These are phyloP conservation scores for Aegilops tauschii DNA, from an alignment of 176 grass and related monocot species.

Conservation along the genomic window DNA sequence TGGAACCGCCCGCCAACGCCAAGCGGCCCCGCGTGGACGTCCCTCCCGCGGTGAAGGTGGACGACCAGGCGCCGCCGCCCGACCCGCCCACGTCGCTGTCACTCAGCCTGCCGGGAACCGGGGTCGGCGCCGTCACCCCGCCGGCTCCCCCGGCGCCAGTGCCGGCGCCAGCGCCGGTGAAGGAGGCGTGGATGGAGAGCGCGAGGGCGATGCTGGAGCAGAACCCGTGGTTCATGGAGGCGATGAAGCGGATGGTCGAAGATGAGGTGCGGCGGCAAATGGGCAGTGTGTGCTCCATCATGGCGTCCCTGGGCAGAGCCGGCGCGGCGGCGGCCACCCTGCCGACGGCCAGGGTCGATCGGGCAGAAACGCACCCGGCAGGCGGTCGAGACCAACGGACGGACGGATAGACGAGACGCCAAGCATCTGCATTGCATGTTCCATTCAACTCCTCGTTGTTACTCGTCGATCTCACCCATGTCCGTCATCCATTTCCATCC, in stretches of 20 bases:
- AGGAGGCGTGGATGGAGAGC: background rate
- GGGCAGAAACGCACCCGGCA: background rate
- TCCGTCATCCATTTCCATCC: background rate
- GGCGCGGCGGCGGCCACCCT: background rate
- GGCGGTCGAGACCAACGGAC: background rate
- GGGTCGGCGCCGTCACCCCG: background rate
- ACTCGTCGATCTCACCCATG: background rate
- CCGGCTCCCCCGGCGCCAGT: background rate
- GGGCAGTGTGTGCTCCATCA: conserved; percentile 21
- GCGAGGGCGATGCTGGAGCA: conserved; percentile 18
- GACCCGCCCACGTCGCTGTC: conserved; percentile 64
- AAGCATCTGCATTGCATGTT: background rate
- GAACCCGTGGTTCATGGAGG: conserved; percentile 28
- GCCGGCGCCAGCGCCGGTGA: background rate
- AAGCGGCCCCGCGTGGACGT: conserved; percentile 17
- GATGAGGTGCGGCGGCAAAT: conserved; percentile 76
- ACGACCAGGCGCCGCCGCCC: background rate
- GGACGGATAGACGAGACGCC: background rate
- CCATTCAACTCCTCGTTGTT: background rate
- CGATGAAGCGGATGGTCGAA: conserved; percentile 52
- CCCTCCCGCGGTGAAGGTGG: background rate
- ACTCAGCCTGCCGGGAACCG: conserved; percentile 49
- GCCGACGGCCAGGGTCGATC: conserved; percentile 1
- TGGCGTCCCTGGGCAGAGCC: background rate
- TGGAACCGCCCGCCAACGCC: background rate